These are phyloP conservation scores for Lolium multiflorum DNA, from an alignment of 176 grass and related monocot species.

Conservation along the genomic window DNA sequence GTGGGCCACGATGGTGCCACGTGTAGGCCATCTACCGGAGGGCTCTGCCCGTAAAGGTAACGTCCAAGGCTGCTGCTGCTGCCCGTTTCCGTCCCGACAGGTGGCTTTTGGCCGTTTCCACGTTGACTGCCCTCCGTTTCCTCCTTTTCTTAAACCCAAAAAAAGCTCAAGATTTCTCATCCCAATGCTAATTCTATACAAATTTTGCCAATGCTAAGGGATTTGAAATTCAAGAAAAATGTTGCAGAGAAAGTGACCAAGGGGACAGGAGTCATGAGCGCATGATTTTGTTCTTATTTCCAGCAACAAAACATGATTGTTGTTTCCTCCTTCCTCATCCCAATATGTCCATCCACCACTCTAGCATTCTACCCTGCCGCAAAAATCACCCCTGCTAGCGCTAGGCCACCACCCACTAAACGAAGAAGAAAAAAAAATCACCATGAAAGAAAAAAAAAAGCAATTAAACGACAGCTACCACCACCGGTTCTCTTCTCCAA, in stretches of 20 bases:
- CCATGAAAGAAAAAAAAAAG: slow-evolving; percentile 35
- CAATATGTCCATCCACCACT: slow-evolving; percentile 48
- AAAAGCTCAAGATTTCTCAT: no score
- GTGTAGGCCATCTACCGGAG: slow-evolving; percentile 41
- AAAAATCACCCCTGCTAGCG: slow-evolving; percentile 45
- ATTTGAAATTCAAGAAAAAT: neutral
- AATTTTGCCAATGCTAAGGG: neutral
- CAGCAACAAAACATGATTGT: slow-evolving; percentile 24
- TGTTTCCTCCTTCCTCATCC: neutral
- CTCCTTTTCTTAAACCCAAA: neutral
- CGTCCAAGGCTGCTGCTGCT: slow-evolving; percentile 49
- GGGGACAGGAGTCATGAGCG: neutral
- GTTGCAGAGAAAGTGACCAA: neutral
- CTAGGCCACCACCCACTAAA: neutral
- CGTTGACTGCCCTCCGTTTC: slow-evolving; percentile 15
- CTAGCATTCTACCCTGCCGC: slow-evolving; percentile 38
- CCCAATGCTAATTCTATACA: no score
- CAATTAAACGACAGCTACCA: slow-evolving; percentile 46
- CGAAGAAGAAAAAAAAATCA: neutral
- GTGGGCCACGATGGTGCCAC: slow-evolving; percentile 38
- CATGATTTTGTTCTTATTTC: slow-evolving; percentile 50
- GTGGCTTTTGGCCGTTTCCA: slow-evolving; percentile 12
- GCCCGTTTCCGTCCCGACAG: slow-evolving; percentile 28
- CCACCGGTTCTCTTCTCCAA: slow-evolving; percentile 30
- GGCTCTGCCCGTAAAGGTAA: neutral